phyloP scores from a whole-genome alignment of 805 yeast genomes.

The Monosporozyma siamensis region DNA sequence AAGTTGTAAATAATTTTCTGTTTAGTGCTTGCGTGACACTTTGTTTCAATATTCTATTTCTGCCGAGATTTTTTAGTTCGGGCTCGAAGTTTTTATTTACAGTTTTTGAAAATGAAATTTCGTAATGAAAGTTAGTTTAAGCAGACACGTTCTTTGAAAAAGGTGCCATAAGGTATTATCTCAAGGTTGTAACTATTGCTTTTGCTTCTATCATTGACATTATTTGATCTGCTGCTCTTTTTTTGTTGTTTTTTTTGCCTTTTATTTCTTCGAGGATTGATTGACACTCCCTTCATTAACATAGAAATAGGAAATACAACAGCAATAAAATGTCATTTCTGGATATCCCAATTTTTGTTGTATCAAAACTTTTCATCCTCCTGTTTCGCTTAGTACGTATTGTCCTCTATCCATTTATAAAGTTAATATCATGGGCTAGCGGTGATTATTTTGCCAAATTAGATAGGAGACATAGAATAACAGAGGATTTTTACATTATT shows the following conservation, averaged over 20 bases:
- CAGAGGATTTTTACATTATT: conserved; percentile 46
- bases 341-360: conserved; percentile 8
- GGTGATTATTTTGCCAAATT: conserved; percentile 14
- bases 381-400: conserved; percentile 12
- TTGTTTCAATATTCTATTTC: background rate
- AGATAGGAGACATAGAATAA: conserved; percentile 29
- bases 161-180: too few species aligned
- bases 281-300: too few species aligned
- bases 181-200: too few species aligned
- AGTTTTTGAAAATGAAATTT: background rate
- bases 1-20: too few species aligned
- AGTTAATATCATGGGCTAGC: conserved; percentile 6
- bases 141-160: too few species aligned
- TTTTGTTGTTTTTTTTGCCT: too few species aligned
- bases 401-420: conserved; percentile 12
- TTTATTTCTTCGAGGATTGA: too few species aligned
- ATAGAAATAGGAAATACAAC: too few species aligned
- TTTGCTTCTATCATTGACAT: too few species aligned
- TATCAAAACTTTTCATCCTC: conserved; percentile 10
- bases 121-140: background rate
- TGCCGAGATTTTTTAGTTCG: background rate
- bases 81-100: background rate
- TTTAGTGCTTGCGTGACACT: too few species aligned
- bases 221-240: too few species aligned
- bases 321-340: conserved; percentile 3